These are phyloP conservation scores for Sporothrix schenckii DNA, from an alignment of 2,329 filamentous ascomycete genomes.

Conservation along the genomic window DNA sequence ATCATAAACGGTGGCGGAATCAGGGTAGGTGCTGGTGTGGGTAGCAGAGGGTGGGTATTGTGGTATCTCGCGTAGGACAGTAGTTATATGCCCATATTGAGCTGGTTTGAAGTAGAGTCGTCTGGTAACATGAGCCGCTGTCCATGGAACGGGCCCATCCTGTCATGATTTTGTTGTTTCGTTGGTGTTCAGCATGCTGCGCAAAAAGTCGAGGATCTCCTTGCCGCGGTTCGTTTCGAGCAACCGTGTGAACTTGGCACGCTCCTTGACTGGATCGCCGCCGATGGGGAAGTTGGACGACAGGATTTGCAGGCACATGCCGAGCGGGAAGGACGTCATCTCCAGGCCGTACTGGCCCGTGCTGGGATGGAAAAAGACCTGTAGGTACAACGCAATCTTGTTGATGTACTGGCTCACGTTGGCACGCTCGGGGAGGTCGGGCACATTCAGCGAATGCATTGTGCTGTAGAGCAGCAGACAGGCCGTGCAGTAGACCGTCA, in stretches of 20 bases:
- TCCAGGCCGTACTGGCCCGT: conserved; percentile 36
- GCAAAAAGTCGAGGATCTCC: conserved; percentile 35
- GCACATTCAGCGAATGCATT: conserved; percentile 30
- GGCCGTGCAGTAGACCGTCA: conserved; percentile 34
- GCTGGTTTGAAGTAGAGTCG: neutral
- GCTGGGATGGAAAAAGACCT: conserved; percentile 35
- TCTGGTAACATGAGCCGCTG: neutral
- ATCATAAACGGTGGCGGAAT: neutral
- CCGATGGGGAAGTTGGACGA: conserved; percentile 5
- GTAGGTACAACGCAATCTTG: conserved; percentile 33
- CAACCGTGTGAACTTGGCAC: conserved; percentile 32
- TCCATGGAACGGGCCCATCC: neutral
- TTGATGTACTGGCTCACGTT: conserved; percentile 31
- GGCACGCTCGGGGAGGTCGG: conserved; percentile 30
- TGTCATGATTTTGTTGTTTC: conserved; percentile 23
- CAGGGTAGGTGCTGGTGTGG: neutral
- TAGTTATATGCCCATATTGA: neutral
- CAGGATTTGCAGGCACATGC: conserved; percentile 33
- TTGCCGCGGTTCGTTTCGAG: conserved; percentile 34
- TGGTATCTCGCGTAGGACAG: no score
- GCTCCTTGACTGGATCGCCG: conserved; percentile 25
- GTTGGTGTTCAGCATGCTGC: conserved; percentile 32
- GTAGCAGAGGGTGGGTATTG: neutral
- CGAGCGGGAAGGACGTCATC: conserved; percentile 36
- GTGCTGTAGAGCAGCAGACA: conserved; percentile 37